phyloP scores from a whole-genome alignment of 139 green algal genomes.

The Tetraselmis chui region DNA sequence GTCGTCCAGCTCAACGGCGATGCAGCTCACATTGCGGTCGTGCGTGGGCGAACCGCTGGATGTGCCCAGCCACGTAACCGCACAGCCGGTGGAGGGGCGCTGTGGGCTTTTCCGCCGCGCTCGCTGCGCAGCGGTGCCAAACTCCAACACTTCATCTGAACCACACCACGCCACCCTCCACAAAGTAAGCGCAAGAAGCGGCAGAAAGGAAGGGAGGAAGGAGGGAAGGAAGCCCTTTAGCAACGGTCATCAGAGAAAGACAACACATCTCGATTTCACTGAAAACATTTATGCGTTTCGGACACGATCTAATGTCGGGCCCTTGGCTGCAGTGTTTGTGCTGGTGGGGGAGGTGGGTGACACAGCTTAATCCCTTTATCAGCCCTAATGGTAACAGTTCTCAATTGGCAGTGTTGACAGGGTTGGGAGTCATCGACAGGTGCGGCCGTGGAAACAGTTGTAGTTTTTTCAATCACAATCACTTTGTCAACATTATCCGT shows the following conservation, averaged over 20 bases:
- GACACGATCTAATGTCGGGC: too few species aligned
- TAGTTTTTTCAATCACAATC: too few species aligned
- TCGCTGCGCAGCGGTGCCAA: not conserved
- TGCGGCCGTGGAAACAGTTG: too few species aligned
- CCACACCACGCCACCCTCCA: not conserved
- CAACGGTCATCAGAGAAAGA: too few species aligned
- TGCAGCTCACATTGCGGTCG: slow-evolving; percentile 77
- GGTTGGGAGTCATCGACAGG: too few species aligned
- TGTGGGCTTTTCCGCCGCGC: not conserved
- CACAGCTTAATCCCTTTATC: too few species aligned
- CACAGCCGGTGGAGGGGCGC: slow-evolving; percentile 29
- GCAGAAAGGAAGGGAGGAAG: not conserved
- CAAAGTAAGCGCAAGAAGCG: not conserved
- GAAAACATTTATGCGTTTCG: not conserved
- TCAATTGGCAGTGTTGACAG: too few species aligned
- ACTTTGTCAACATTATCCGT: too few species aligned
- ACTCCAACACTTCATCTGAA: not conserved
- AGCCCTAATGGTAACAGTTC: too few species aligned
- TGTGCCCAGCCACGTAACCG: slow-evolving; percentile 83
- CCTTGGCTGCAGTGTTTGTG: too few species aligned
- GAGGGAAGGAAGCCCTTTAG: not conserved
- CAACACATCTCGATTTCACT: not conserved
- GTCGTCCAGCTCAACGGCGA: slow-evolving; percentile 39
- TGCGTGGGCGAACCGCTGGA: slow-evolving; percentile 55
- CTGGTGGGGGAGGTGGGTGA: too few species aligned